A percentile compares a stretch with the other conserved stretches of the same genome.
phyloP scores from a whole-genome alignment of 345 rosid genomes.

The Hibiscus syriacus region DNA sequence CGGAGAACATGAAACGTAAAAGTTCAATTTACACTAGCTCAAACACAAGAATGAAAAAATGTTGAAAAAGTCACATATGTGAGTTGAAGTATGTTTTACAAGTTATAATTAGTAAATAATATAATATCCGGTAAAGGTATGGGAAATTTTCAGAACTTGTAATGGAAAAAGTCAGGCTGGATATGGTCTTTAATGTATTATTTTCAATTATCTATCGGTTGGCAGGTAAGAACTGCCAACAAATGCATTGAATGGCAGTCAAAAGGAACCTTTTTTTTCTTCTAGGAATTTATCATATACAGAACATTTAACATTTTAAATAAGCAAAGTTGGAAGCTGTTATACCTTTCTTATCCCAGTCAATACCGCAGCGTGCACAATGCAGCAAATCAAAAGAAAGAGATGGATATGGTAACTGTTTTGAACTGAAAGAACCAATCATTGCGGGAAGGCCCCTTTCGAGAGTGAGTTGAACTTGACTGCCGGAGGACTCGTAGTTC shows the following conservation, averaged over 20 bases:
- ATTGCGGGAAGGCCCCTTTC: too few relatives aligned
- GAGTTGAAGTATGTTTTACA: background rate
- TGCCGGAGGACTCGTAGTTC: conserved; percentile 85
- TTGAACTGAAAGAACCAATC: too few relatives aligned
- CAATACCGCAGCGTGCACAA: conserved; percentile 84
- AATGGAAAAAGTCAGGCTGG: background rate
- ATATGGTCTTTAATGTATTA: background rate
- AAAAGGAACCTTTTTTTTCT: background rate
- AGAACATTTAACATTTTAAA: background rate
- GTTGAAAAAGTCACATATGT: background rate
- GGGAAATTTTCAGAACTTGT: too few relatives aligned
- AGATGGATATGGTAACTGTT: conserved; percentile 92
- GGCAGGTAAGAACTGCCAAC: background rate
- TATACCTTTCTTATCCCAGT: conserved; percentile 95
- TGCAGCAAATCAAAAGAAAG: conserved; percentile 98
- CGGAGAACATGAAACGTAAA: conserved; percentile 3
- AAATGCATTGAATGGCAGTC: background rate
- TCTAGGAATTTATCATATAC: background rate
- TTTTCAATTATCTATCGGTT: background rate
- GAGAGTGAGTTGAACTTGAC: too few relatives aligned
- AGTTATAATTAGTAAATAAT: background rate
- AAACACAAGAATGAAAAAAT: background rate
- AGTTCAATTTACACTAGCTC: background rate
- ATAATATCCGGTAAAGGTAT: background rate
- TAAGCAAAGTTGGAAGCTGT: background rate